Evolutionary conservation across 768 basidiomycete genomes (phyloP), one percentile per base, ranked within the genome.

Genomic region (Amanita subjunquillea): DNA sequence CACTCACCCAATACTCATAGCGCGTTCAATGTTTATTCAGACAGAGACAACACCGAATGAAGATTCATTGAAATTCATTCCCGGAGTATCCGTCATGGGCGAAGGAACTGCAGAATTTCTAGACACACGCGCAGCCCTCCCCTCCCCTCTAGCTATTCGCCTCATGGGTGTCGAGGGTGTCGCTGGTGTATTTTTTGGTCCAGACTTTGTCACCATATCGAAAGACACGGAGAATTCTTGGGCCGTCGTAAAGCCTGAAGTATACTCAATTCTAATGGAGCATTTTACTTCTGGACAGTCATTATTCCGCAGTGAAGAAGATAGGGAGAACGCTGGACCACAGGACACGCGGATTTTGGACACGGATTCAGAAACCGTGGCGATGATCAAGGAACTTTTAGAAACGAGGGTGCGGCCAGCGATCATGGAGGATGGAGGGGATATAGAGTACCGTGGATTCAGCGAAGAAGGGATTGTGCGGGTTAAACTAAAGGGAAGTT

Each of bases 401-500:
- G 95, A 97, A 64, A 98, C 94, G 2, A 73, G 96, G 12, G 92
- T 99, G 15, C 73, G 96, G 51, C 96, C 96, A 4, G 90, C 93
- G 4, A 98, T 99, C 55, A 94, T 94, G 89, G 96, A 98, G 66
- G 95, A 99, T 53, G 96, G 96, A 0, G 96, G 96, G 2, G 96
- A 98, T 65, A 93, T 99, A 53, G 95, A 98, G 69, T 99, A 89
- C 65, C 79, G 85, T 34, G 93, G 91, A 3, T 95, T 98, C 61
- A 77, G 79, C 47, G 91, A 95, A 57, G 89, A 71, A 22, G 89
- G 89, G 0, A 61, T 88, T 29, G 95, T 99, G 4, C 79, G 79
- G 63, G 75, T 99, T 29, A 95, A 87, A 67, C 74, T 99, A 55
- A 98, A 98, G 74, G 96, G 96, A 27, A 95, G 92, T 63, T 99